phyloP scores from a whole-genome alignment of 2,329 filamentous ascomycete species.

The Pseudodiploospora longispora region DNA sequence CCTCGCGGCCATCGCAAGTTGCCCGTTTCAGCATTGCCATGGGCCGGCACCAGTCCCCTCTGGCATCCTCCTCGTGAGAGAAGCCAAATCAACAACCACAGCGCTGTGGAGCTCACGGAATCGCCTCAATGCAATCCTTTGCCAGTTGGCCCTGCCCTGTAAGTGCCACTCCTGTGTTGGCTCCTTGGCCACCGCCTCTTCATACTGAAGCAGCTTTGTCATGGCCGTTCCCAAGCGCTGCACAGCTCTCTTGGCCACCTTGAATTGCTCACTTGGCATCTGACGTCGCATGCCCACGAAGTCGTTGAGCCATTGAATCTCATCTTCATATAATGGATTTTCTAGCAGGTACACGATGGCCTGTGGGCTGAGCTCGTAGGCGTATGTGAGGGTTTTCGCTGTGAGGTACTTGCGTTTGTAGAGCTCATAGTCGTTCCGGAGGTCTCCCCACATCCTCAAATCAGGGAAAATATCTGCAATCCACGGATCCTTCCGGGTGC shows the following conservation, averaged over 20 bases:
- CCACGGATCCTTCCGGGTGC: too few species aligned
- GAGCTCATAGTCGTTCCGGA: slow-evolving; percentile 10
- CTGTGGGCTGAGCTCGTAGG: slow-evolving; percentile 9
- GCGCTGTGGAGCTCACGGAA: too few species aligned
- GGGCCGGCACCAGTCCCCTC: too few species aligned
- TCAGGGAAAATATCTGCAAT: background rate
- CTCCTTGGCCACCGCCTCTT: background rate
- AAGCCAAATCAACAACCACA: too few species aligned
- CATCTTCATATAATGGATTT: slow-evolving; percentile 7
- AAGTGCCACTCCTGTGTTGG: too few species aligned
- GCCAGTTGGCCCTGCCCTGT: too few species aligned
- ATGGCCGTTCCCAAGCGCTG: slow-evolving; percentile 11
- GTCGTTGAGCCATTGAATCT: slow-evolving; percentile 11
- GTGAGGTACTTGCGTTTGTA: slow-evolving; percentile 3
- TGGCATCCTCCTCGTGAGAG: too few species aligned
- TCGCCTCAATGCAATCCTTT: too few species aligned
- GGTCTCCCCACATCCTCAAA: slow-evolving; percentile 11
- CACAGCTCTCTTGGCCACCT: slow-evolving; percentile 6
- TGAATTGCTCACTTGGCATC: slow-evolving; percentile 1
- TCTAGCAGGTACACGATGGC: slow-evolving; percentile 5
- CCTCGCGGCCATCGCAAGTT: too few species aligned
- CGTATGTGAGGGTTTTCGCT: slow-evolving; percentile 5
- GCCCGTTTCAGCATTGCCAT: too few species aligned
- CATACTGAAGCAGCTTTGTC: background rate
- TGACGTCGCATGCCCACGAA: slow-evolving; percentile 11